Base-by-base conservation (phyloP, 164 flowering plant genomes). In the Euptelea pleiosperma region DNA sequence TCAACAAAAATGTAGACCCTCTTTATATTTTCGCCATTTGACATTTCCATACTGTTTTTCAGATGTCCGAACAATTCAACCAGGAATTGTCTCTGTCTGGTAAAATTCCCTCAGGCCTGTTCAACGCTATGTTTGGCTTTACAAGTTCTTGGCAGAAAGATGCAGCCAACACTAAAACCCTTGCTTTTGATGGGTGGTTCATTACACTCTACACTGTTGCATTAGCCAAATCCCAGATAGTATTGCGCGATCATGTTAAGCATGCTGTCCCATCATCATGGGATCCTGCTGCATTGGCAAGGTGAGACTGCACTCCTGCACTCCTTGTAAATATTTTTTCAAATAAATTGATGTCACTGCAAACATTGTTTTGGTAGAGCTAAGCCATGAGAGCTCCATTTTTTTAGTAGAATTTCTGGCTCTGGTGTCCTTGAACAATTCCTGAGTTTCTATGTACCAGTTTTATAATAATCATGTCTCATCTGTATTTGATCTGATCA, bases 11-110 rank as follows among this genome's bases (percentile, higher is more conserved):
- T n/a, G n/a, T n/a, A n/a, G n/a, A n/a, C n/a, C n/a, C n/a, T n/a
- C n/a, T n/a, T n/a, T n/a, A n/a, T n/a, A n/a, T n/a, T 9, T 48
- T 49, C 12, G 3, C 5, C 7, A 24, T 28, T 35, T 11, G 24
- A n/a, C n/a, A 11, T 12, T 49, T 4, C 15, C 28, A n/a, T 73
- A 34, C 57, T 40, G 22, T 57, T 51, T 49, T 53, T 24, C 75
- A 89, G 98, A 89, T 92, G 98, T 84, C 91, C 14, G 96, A 87
- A 82, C 96, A 87, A 61, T 87, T 87, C 75, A 92, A 92, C 70
- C 98, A 87, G 76, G 96, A 86, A 45, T 53, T 92, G 51, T 77
- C 90, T 29, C 62, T 89, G 70, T 67, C 91, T 31, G 98, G 98
- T 28, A 92, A 92, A 83, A 85, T 92, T 61, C 96, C 96, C 6